These are phyloP conservation scores for Solanum okadae DNA, from an alignment of 257 asterid genomes.

Conservation along the genomic window DNA sequence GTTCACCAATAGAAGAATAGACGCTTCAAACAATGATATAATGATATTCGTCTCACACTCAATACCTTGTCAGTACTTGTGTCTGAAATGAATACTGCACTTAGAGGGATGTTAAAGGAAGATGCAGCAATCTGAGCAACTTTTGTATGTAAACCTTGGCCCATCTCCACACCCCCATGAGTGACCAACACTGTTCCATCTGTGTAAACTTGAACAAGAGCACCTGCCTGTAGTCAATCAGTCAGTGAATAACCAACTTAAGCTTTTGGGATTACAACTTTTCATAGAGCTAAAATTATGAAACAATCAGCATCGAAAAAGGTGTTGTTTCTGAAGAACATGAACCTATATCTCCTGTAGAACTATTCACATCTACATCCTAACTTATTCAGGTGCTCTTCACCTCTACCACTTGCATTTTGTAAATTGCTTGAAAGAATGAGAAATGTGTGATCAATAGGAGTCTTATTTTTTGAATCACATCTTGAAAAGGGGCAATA, in stretches of 20 bases:
- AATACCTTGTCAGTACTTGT: slow-evolving; percentile 96
- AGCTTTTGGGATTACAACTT: background rate
- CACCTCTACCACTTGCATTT: background rate
- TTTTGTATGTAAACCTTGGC: slow-evolving; percentile 97
- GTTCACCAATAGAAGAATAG: background rate
- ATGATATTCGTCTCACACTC: background rate
- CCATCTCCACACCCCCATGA: slow-evolving; percentile 99
- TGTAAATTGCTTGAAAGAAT: background rate
- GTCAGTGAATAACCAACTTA: background rate
- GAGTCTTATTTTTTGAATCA: background rate
- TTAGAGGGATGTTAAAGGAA: slow-evolving; percentile 73
- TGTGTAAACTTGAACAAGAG: slow-evolving; percentile 93
- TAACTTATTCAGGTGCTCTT: background rate
- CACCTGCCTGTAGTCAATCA: slow-evolving; percentile 67
- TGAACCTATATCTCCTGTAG: background rate
- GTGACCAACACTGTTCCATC: slow-evolving; percentile 97
- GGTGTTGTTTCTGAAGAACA: background rate
- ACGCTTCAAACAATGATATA: background rate
- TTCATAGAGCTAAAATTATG: background rate
- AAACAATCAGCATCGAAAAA: background rate
- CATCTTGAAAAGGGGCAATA: background rate
- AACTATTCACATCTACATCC: background rate
- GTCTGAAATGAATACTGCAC: slow-evolving; percentile 86
- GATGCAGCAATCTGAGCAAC: slow-evolving; percentile 97
- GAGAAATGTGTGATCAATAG: background rate